Evolutionary conservation across 257 asterid genomes (phyloP), one percentile per base, ranked within the genome.

Genomic region (Agastache rugosa): DNA sequence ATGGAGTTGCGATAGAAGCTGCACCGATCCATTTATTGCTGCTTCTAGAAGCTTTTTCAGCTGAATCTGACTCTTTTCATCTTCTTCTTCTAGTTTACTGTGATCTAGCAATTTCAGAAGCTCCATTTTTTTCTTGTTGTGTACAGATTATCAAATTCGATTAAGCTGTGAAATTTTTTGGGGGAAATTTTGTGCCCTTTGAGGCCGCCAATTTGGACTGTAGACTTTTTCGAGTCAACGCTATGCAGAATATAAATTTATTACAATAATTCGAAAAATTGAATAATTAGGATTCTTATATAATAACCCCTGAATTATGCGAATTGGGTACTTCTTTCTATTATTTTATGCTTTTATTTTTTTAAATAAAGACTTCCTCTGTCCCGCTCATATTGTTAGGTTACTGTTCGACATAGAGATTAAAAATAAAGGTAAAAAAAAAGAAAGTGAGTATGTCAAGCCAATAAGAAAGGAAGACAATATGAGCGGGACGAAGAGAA

Each of bases 1-100:
- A 0, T 70, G 68, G 47, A 74, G 48, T 31, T 72, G 69, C 10
- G 50, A 55, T 5, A 80, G 76, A 11, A 56, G 9, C 60, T 61
- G 22, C n/a, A 34, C 22, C 11, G 73, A 47, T 48, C 85, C 77
- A 2, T 44, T 53, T 6, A 77, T 42, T 34, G 84, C 69, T 8
- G 78, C 83, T 64, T 72, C 68, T 2, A 71, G 45, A 37, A 81
- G 77, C 48, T 25, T 23, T 51, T 63, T 59, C 25, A 67, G 73
- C 59, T 63, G 77, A 45, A 45, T 56, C 17, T 41, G 73, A 53
- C 11, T 35, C 47, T 68, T 76, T 61, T 76, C 31, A 2, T 50
- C 59, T 3, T 53, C 16, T 14, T 65, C 23, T 72, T 56, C 79
- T 66, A 61, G 45, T n/a, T 63, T 63, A 12, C 31, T 41, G 9